A percentile compares a stretch with the other conserved stretches of the same genome.
phyloP scores from a whole-genome alignment of 192 early-diverging fungal genomes.

The Mortierella hygrophila region DNA sequence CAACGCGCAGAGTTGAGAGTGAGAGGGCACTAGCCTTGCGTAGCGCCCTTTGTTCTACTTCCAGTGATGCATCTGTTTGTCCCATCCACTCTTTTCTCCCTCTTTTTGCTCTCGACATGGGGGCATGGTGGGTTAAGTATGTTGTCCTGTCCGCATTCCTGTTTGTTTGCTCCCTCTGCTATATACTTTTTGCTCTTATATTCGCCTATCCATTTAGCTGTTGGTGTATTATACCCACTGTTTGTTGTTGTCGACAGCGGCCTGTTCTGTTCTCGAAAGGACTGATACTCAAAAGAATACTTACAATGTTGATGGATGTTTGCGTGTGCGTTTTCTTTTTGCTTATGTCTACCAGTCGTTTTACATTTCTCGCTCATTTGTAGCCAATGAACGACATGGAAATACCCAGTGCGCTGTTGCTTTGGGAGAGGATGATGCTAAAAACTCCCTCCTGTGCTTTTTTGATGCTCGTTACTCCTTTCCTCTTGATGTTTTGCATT shows the following conservation, averaged over 20 bases:
- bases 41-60: background rate
- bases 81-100: background rate
- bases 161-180: background rate
- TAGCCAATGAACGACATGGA: background rate
- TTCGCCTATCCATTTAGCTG: background rate
- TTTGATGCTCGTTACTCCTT: background rate
- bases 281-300: too few relatives aligned
- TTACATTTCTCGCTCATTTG: background rate
- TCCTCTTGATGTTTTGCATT: background rate
- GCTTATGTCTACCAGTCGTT: background rate
- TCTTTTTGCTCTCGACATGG: slow-evolving; percentile 2
- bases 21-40: background rate
- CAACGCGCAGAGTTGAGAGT: background rate
- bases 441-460: background rate
- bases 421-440: background rate
- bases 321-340: background rate
- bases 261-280: too few relatives aligned
- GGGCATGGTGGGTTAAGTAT: background rate
- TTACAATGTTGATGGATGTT: background rate
- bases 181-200: background rate
- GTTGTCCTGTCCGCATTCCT: background rate
- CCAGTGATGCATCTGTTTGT: background rate
- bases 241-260: too few relatives aligned
- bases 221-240: background rate
- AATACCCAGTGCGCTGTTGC: background rate